Evolutionary conservation across 768 basidiomycete genomes (phyloP), one percentile per base, ranked within the genome.

Genomic region (Galerina marginata): DNA sequence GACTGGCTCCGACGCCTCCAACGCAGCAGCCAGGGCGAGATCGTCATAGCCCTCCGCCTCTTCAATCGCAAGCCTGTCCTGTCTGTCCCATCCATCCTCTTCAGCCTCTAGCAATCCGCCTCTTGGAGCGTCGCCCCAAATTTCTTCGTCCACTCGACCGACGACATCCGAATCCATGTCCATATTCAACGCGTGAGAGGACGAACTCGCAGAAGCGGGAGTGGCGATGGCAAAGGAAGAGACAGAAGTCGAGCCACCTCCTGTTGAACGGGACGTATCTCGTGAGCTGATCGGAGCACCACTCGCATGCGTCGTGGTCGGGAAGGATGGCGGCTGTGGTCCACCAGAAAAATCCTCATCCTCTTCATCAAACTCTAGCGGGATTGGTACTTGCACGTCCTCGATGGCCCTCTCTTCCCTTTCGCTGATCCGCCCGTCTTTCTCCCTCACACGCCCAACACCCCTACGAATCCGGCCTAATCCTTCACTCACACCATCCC

Each of bases 301-400:
- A 33, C 63, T 60, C 43, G 60, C 59, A 3, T 25, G 4, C 9
- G 9, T 7, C 26, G 36, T 40, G 36, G 14, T 29, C 45, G n/a
- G 54, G 55, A 1, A 56, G 60, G 43, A 66, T 65, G 9, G 56
- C 60, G 4, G 55, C 53, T 20, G 62, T 14, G 69, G 6, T 59
- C 62, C 6, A 55, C 65, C 23, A 29, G 11, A 10, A 65, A 89
- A 86, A 49, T 87, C 86, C 56, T 90, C 87, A 56, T 90, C 89
- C 59, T 86, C 85, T 66, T 90, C 87, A 53, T 87, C 87, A 67
- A 90, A 90, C 69, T 81, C 81, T 23, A 87, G 72, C 25, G 84
- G 81, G 14, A 84, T 83, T 1, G 71, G 66, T 0, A 75, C 77
- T 0, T 55, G 64, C 45, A 62, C 65, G 46, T 72, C 75, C 26